phyloP scores from a whole-genome alignment of 129 eudicot species.

The Solidago caesia region DNA sequence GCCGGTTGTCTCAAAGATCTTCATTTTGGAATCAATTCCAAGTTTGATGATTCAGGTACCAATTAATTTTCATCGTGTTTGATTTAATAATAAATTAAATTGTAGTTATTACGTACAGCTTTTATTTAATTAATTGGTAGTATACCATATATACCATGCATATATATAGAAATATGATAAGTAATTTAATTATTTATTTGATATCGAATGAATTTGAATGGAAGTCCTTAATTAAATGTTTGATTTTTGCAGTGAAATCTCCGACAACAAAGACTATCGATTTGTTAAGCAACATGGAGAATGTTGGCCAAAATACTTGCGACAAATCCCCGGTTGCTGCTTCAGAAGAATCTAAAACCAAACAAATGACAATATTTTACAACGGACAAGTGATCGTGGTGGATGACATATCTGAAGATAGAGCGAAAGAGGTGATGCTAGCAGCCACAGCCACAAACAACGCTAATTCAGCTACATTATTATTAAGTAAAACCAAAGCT shows the following conservation, averaged over 20 bases:
- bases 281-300: constrained; percentile 33
- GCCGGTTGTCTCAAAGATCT: constrained; percentile 39
- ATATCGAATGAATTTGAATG: too few relatives aligned
- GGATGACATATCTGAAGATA: constrained; percentile 50
- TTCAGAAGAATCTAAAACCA: constrained; percentile 21
- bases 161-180: too few relatives aligned
- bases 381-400: constrained; percentile 53
- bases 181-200: too few relatives aligned
- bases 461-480: too few relatives aligned
- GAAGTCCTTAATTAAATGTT: too few relatives aligned
- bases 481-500: too few relatives aligned
- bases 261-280: constrained; percentile 21
- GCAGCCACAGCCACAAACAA: constrained; percentile 14
- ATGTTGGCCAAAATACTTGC: constrained; percentile 8
- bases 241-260: constrained; percentile 21
- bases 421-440: constrained; percentile 40
- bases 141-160: too few relatives aligned
- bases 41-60: constrained; percentile 36
- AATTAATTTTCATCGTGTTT: not conserved
- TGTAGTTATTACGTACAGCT: too few relatives aligned
- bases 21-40: constrained; percentile 33
- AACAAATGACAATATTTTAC: constrained; percentile 71
- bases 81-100: too few relatives aligned
- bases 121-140: too few relatives aligned
- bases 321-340: constrained; percentile 22